Conservation (phyloP, 352 stramenopile species). For the Pythium biforme region DNA sequence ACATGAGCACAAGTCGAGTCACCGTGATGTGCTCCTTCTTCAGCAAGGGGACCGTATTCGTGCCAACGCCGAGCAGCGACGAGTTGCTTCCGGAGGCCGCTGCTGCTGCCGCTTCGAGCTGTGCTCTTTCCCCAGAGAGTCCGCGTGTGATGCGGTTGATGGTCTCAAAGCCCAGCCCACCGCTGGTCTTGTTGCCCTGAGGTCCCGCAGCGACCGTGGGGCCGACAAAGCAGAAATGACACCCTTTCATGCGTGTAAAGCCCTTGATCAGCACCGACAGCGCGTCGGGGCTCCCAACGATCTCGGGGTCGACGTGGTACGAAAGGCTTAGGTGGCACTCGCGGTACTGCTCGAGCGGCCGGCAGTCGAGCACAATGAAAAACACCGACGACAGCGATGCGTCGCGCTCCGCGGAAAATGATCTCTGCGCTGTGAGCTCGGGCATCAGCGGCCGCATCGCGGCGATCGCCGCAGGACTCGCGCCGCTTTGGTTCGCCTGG, state of each 20-base stretch:
- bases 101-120: constrained; percentile 17
- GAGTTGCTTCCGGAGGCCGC: constrained; percentile 15
- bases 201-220: constrained; percentile 27
- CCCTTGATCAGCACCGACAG: constrained; percentile 76
- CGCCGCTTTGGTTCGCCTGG: constrained; percentile 7
- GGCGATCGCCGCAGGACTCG: constrained; percentile 18
- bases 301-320: constrained; percentile 84
- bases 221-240: constrained; percentile 88
- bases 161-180: constrained; percentile 37
- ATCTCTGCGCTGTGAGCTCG: constrained; percentile 22
- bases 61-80: constrained; percentile 12
- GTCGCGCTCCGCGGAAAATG: constrained; percentile 37
- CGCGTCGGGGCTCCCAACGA: constrained; percentile 67
- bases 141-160: constrained; percentile 56
- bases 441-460: constrained; percentile 11
- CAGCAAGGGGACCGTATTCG: constrained; percentile 24
- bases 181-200: constrained; percentile 16
- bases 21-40: constrained; percentile 68
- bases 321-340: constrained; percentile 82
- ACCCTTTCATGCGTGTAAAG: constrained; percentile 85
- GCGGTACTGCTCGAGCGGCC: constrained; percentile 67
- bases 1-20: constrained; percentile 80
- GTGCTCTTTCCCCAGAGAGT: constrained; percentile 53
- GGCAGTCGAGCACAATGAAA: constrained; percentile 86
- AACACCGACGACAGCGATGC: constrained; percentile 46